A percentile compares a stretch with the other conserved stretches of the same genome.
phyloP scores from a whole-genome alignment of 164 flowering plant species.

The Magnolia kwangsiensis region DNA sequence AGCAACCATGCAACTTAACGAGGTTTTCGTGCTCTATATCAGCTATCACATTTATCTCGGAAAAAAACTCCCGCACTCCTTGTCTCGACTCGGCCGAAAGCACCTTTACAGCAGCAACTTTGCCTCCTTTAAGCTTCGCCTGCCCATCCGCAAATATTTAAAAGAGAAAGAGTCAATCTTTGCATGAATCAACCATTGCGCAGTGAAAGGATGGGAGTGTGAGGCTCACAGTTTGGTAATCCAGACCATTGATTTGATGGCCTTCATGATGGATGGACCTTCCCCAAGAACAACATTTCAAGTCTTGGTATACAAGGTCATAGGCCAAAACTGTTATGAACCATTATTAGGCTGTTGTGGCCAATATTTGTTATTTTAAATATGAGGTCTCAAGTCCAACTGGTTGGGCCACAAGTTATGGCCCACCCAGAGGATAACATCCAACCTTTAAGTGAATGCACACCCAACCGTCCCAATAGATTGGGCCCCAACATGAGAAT shows the following conservation, averaged over 20 bases:
- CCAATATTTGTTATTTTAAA: no score
- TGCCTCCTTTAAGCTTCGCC: slow-evolving; percentile 81
- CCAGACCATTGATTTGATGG: neutral
- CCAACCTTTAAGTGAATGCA: no score
- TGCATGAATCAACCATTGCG: neutral
- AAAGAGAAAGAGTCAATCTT: neutral
- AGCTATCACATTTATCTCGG: slow-evolving; percentile 73
- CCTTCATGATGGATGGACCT: neutral
- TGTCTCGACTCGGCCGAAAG: slow-evolving; percentile 80
- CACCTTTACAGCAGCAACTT: slow-evolving; percentile 79
- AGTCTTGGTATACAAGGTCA: neutral
- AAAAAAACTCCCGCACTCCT: slow-evolving; percentile 76
- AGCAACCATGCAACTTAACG: slow-evolving; percentile 82
- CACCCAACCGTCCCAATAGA: no score
- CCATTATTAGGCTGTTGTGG: no score
- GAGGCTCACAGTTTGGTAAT: neutral
- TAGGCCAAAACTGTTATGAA: neutral
- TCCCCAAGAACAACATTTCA: neutral
- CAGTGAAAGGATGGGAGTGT: neutral
- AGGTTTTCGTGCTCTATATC: slow-evolving; percentile 74
- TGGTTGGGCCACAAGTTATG: no score
- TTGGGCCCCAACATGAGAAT: no score
- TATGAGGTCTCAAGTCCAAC: no score
- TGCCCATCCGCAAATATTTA: slow-evolving; percentile 28
- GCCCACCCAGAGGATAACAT: no score